Evolutionary conservation across 176 grass and related monocot genomes (phyloP), one percentile per base, ranked within the genome.

Genomic region (Poa pratensis): DNA sequence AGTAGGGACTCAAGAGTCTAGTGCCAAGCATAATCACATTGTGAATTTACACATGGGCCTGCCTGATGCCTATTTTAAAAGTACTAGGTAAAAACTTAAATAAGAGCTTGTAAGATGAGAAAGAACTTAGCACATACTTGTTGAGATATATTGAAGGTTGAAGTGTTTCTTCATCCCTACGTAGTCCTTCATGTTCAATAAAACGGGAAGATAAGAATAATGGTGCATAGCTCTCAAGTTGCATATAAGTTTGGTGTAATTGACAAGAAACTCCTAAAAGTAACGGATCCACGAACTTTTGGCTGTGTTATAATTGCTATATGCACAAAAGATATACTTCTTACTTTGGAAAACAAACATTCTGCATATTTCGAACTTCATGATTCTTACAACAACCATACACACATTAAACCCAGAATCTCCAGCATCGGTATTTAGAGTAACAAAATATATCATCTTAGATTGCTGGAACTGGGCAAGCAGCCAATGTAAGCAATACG

Each of bases 151-250:
- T 78, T 6, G 88, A 96, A 75, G 96, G 96, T 59, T 96, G 89
- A 88, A 99, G 93, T 77, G 96, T 96, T 86, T 90, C 88, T 88
- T 99, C 96, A 59, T 99, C 90, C 88, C 96, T 99, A 62, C 83
- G 77, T 77, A 96, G 82, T 75, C 96, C 96, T 99, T 90, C 73
- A 94, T 76, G 20, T 89, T 83, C 57, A 94, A 62, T 30, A 43
- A 91, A 86, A 92, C 51, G 42, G 53, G 68, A 81, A 27, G 17
- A 76, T 88, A 84, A 82, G 52, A 85, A 79, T 85, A 81, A 78
- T 80, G 57, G 24, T 70, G 14, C 64, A 53, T 43, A 60, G 46
- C 8, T 73, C 72, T 57, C 14, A 72, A 57, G 58, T 54, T 45
- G 39, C 10, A 49, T 7, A 7, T 26, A 59, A 4, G 7, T 79